Conservation (phyloP, 1,139 yeast species). For the Zygosaccharomyces sapae region DNA sequence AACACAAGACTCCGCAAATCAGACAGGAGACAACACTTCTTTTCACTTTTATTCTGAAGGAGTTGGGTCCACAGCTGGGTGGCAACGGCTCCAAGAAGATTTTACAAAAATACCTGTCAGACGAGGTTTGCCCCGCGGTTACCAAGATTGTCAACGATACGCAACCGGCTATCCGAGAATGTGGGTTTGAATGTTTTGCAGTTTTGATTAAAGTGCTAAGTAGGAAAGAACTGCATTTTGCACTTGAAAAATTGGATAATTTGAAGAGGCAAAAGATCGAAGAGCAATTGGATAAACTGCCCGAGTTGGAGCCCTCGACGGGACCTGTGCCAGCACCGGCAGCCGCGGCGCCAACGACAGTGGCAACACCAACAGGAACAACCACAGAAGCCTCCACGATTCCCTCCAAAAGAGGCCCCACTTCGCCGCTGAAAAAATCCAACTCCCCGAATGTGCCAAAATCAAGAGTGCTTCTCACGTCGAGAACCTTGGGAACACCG, state of each 20-base stretch:
- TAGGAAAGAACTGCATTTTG: constrained; percentile 57
- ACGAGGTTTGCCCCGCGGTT: constrained; percentile 39
- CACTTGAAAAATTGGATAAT: constrained; percentile 69
- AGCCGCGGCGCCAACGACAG: neutral
- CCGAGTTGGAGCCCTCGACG: no score
- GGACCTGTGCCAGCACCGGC: no score
- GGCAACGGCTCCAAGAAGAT: constrained; percentile 37
- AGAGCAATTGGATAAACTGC: constrained; percentile 50
- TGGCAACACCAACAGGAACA: neutral
- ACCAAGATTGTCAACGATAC: constrained; percentile 68
- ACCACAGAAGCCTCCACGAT: constrained; percentile 33
- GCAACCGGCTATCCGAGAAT: constrained; percentile 77
- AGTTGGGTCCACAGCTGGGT: constrained; percentile 16
- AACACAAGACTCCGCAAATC: constrained; percentile 80
- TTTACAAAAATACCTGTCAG: constrained; percentile 43
- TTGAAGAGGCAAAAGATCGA: constrained; percentile 64
- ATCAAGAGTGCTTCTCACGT: constrained; percentile 21
- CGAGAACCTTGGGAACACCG: constrained; percentile 18
- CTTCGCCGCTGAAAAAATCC: constrained; percentile 55
- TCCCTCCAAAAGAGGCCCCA: constrained; percentile 62
- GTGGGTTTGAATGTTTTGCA: constrained; percentile 77
- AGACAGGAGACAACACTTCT: constrained; percentile 65
- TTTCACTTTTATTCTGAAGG: constrained; percentile 59
- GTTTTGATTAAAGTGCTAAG: constrained; percentile 75
- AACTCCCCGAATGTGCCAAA: constrained; percentile 14